Conservation (phyloP, 495 filamentous ascomycete genomes). For the Terfezia boudieri region DNA sequence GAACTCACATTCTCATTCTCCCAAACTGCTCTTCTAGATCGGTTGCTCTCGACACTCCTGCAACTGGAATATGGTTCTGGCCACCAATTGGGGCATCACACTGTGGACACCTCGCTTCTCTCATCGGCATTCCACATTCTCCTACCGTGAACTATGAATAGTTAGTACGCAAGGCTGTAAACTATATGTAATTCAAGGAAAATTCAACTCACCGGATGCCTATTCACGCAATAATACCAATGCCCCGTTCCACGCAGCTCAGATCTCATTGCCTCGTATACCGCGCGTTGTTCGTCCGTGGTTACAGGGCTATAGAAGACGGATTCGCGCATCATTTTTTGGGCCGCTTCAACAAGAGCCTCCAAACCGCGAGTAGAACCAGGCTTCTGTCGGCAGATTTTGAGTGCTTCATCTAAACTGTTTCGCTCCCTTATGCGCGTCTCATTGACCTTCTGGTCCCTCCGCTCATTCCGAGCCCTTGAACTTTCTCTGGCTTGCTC, state of each 20-base stretch:
- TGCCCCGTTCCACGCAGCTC: conserved; percentile 35
- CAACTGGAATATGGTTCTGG: conserved; percentile 26
- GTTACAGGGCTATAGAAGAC: conserved; percentile 20
- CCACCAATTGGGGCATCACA: conserved; percentile 42
- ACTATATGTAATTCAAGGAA: too few relatives aligned
- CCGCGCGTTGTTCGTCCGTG: conserved; percentile 20
- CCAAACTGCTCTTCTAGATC: conserved; percentile 29
- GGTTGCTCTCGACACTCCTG: conserved; percentile 28
- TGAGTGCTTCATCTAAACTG: not conserved
- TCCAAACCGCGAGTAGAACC: conserved; percentile 14
- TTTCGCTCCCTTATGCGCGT: not conserved
- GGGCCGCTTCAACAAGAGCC: conserved; percentile 17
- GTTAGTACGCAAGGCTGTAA: not conserved
- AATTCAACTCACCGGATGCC: conserved; percentile 27
- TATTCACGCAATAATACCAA: conserved; percentile 47
- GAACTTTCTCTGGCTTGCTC: not conserved
- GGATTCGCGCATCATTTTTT: conserved; percentile 1
- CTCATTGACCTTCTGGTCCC: not conserved
- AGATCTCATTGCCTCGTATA: conserved; percentile 29
- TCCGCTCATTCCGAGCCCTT: too few relatives aligned
- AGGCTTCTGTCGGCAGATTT: not conserved
- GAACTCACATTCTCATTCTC: not conserved
- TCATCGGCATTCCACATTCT: conserved; percentile 49
- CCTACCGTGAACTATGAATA: conserved; percentile 37
- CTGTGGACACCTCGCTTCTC: conserved; percentile 39